Percentiles rank a stretch among this genome's conserved stretches.
These are phyloP conservation scores for Kondoa subrosea DNA, from an alignment of 768 basidiomycete genomes.

Conservation along the genomic window DNA sequence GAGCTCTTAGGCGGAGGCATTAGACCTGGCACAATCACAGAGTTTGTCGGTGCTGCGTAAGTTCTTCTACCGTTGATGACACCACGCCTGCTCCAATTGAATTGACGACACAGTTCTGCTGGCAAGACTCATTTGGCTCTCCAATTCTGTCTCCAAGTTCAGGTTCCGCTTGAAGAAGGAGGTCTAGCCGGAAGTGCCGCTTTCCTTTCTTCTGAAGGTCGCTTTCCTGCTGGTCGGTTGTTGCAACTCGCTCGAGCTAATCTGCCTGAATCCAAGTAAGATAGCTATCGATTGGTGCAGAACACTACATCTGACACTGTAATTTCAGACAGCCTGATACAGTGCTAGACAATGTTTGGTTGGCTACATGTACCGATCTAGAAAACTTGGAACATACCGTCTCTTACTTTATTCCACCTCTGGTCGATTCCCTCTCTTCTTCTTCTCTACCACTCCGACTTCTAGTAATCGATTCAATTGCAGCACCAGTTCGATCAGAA, in stretches of 20 bases:
- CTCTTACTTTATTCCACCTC: conserved; percentile 32
- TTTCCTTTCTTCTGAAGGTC: conserved; percentile 58
- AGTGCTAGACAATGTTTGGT: conserved; percentile 38
- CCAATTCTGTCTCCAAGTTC: conserved; percentile 61
- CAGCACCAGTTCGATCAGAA: conserved; percentile 59
- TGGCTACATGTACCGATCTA: conserved; percentile 37
- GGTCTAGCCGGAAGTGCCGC: conserved; percentile 54
- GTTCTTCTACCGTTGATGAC: not conserved
- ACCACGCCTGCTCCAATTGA: not conserved
- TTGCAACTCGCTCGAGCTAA: conserved; percentile 18
- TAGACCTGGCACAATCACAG: conserved; percentile 13
- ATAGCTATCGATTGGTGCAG: too few species aligned
- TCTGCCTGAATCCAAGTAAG: too few species aligned
- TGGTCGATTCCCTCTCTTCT: conserved; percentile 32
- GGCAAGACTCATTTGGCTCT: conserved; percentile 88
- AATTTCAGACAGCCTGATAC: too few species aligned
- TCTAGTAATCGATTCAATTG: conserved; percentile 71
- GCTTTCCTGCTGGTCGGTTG: conserved; percentile 51
- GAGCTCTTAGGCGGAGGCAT: conserved; percentile 13
- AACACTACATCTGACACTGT: too few species aligned
- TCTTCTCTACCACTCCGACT: conserved; percentile 49
- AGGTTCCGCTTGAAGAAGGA: conserved; percentile 45
- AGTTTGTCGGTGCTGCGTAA: conserved; percentile 18
- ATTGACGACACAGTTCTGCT: conserved; percentile 49
- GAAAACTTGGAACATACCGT: conserved; percentile 34